Conservation (phyloP, 805 yeast species). For the Starmerella floricola region DNA sequence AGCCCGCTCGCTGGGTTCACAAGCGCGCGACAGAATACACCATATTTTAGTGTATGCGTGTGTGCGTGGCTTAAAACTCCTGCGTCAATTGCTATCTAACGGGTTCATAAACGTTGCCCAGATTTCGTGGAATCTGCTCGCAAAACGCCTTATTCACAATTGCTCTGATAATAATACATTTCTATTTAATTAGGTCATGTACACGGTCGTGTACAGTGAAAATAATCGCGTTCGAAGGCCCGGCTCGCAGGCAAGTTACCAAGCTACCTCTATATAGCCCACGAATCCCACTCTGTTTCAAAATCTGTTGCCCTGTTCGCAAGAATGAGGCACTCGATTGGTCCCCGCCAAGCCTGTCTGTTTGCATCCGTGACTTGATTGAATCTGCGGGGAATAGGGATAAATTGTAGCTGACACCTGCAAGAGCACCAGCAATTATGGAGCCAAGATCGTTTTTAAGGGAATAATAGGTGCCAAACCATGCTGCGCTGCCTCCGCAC, state of each 20-base stretch:
- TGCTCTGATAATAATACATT: not conserved
- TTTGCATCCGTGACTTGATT: conserved; percentile 75
- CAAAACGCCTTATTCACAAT: too few relatives aligned
- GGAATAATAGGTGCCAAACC: conserved; percentile 84
- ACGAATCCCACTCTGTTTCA: conserved; percentile 44
- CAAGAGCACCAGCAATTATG: conserved; percentile 68
- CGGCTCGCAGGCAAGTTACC: conserved; percentile 65
- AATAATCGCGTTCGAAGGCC: conserved; percentile 82
- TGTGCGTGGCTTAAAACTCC: too few relatives aligned
- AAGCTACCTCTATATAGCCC: conserved; percentile 79
- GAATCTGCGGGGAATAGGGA: conserved; percentile 85
- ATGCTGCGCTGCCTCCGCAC: conserved; percentile 78
- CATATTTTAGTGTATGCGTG: too few relatives aligned
- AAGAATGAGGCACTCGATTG: conserved; percentile 27
- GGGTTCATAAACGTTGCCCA: too few relatives aligned
- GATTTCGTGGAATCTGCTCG: too few relatives aligned
- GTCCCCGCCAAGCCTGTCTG: conserved; percentile 34
- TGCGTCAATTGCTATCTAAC: too few relatives aligned
- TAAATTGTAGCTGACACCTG: conserved; percentile 72
- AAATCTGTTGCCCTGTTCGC: conserved; percentile 34
- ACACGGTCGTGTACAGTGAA: conserved; percentile 61
- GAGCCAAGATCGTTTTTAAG: conserved; percentile 29
- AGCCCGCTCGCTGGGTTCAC: too few relatives aligned
- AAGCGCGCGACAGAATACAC: too few relatives aligned
- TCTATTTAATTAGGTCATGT: conserved; percentile 6